These are phyloP conservation scores for Goffeauzyma gilvescens DNA, from an alignment of 768 basidiomycete genomes.

Conservation along the genomic window DNA sequence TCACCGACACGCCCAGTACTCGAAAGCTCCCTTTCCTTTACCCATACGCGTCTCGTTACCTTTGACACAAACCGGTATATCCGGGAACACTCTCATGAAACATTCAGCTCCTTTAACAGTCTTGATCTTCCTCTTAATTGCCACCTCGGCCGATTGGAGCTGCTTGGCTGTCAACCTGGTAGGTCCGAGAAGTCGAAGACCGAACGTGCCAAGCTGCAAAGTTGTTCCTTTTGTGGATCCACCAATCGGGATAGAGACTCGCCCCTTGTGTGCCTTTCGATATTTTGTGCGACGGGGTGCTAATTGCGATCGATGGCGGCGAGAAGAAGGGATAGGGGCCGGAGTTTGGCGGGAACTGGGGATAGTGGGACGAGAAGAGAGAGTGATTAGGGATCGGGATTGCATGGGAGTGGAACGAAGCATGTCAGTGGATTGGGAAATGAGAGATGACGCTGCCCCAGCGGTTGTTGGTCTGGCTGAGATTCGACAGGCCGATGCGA, in stretches of 20 bases:
- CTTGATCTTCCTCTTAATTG: slow-evolving; percentile 77
- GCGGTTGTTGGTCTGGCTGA: no score
- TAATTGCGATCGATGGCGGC: slow-evolving; percentile 36
- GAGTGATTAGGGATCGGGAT: no score
- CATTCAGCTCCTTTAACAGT: slow-evolving; percentile 70
- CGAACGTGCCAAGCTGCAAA: slow-evolving; percentile 78
- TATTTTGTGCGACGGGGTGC: slow-evolving; percentile 70
- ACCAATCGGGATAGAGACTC: slow-evolving; percentile 37
- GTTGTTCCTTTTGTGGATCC: slow-evolving; percentile 88
- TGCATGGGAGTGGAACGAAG: no score
- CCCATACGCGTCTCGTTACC: slow-evolving; percentile 99
- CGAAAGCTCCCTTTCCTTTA: slow-evolving; percentile 94
- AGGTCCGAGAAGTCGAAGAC: slow-evolving; percentile 69
- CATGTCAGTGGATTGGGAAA: no score
- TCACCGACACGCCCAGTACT: slow-evolving; percentile 87
- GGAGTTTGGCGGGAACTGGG: no score
- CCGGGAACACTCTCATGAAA: slow-evolving; percentile 78
- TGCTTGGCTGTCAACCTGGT: slow-evolving; percentile 73
- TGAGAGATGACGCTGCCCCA: no score
- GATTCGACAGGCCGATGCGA: no score
- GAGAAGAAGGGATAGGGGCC: no score
- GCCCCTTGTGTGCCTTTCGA: slow-evolving; percentile 75
- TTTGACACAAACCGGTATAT: slow-evolving; percentile 94
- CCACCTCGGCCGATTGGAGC: slow-evolving; percentile 65
- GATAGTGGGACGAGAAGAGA: no score